These are phyloP conservation scores for Geotrichum australiense DNA, from an alignment of 1,139 yeast species.

Conservation along the genomic window DNA sequence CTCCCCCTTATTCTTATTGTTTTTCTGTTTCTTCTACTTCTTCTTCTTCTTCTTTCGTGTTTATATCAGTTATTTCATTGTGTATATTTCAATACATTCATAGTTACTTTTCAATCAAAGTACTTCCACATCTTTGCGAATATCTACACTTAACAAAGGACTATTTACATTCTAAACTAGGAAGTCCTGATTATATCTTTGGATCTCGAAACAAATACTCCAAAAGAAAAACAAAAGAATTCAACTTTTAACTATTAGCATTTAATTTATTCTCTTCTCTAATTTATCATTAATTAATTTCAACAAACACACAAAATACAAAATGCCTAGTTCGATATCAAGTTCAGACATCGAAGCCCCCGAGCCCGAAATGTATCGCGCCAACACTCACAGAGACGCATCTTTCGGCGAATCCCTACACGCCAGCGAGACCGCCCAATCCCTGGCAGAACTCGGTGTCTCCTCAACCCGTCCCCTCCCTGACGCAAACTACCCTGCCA, in stretches of 20 bases:
- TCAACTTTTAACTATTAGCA: background rate
- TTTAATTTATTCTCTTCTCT: background rate
- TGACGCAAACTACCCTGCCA: conserved; percentile 51
- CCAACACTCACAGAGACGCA: conserved; percentile 17
- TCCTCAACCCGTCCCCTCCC: conserved; percentile 46
- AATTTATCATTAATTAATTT: conserved; percentile 6
- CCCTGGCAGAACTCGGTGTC: conserved; percentile 58
- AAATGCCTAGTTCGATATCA: conserved; percentile 1
- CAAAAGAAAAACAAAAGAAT: background rate
- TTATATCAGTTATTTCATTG: no score
- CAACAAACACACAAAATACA: conserved; percentile 22
- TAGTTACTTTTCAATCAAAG: no score
- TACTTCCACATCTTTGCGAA: no score
- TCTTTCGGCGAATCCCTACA: conserved; percentile 28
- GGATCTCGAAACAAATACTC: background rate
- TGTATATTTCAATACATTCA: no score
- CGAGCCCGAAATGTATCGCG: conserved; percentile 10
- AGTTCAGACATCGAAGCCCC: background rate
- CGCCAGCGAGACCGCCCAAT: conserved; percentile 63
- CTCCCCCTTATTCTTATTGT: no score
- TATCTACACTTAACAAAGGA: no score
- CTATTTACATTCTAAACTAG: background rate
- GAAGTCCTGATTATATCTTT: background rate
- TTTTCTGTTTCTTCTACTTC: no score
- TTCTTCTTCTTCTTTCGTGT: no score